Evolutionary conservation across 805 yeast species (phyloP), one percentile per base, ranked within the genome.

Genomic region (Starmerella potacharoeniae): DNA sequence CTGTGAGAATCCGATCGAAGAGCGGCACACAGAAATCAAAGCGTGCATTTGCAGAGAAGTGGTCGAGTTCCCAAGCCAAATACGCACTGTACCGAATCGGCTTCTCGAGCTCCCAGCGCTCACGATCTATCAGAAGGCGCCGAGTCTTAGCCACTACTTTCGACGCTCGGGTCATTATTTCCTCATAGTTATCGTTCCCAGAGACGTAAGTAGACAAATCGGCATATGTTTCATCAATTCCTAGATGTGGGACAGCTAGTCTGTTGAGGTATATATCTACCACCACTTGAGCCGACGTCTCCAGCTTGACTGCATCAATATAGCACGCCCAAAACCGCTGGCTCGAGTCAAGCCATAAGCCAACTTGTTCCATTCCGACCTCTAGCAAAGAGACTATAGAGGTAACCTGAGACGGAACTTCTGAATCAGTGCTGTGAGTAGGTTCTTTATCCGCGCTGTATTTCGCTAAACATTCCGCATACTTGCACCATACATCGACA

Each of bases 341-440:
- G 41, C 50, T 47, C 33, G 50, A 47, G 11, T 47, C 41, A n/a
- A 47, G 33, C 50, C 50, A 47, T 17, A 47, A 41, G 1, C 50
- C 50, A 4, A 30, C 35, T 13, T 34, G 41, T 9, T 34, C 16
- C 31, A 47, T 16, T 13, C 50, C 50, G 6, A 4, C 33, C 16
- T 45, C 30, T 5, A 45, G 49, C 29, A 9, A 9, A 6, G 49
- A 8, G 6, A 45, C 29, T 31, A 37, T 16, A 14, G 41, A 9
- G 2, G 8, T 16, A 11, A 4, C 17, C 13, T 9, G 8, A 14
- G 41, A 14, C 2, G 41, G 8, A 3, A 6, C 13, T 9, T 9
- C 7, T 14, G 13, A 14, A 11, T 14, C 41, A 37, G 5, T 9
- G 8, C 17, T 14, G 7, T 37, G 41, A 14, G 3, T 14, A 37